These are phyloP conservation scores for Boletus hoseneyae DNA, from an alignment of 1,284 basidiomycete species.

Conservation along the genomic window DNA sequence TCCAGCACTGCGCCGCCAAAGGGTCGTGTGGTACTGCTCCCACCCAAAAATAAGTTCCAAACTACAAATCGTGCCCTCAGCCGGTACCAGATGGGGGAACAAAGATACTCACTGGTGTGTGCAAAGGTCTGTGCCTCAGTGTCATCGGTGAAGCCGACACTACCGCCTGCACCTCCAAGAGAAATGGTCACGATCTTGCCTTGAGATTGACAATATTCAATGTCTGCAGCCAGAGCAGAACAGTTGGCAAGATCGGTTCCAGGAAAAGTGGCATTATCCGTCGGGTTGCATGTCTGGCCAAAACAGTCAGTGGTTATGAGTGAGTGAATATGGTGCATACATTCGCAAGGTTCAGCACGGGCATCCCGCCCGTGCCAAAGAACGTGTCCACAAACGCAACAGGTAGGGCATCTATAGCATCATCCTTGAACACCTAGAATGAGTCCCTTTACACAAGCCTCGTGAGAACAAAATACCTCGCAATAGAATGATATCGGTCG, in stretches of 20 bases:
- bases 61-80: conserved; percentile 28
- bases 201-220: conserved; percentile 57
- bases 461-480: conserved; percentile 10
- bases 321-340: conserved; percentile 32
- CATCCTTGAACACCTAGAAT: conserved; percentile 37
- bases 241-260: conserved; percentile 61
- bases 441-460: conserved; percentile 34
- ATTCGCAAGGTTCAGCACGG: conserved; percentile 61
- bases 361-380: conserved; percentile 53
- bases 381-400: conserved; percentile 60
- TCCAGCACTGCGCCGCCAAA: conserved; percentile 64
- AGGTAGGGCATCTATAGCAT: conserved; percentile 42
- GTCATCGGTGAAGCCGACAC: conserved; percentile 50
- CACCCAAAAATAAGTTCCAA: conserved; percentile 68
- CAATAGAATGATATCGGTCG: conserved; percentile 30
- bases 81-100: not conserved
- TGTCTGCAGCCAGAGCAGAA: conserved; percentile 51
- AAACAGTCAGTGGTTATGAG: not conserved
- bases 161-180: conserved; percentile 59
- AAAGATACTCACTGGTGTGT: conserved; percentile 35
- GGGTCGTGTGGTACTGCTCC: conserved; percentile 42
- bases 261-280: conserved; percentile 45
- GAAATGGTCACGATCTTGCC: conserved; percentile 67
- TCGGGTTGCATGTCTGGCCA: conserved; percentile 41
- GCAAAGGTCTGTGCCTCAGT: conserved; percentile 53